Evolutionary conservation across 2,329 filamentous ascomycete species (phyloP), one percentile per base, ranked within the genome.

Genomic region (Scortechinia acanthostroma): DNA sequence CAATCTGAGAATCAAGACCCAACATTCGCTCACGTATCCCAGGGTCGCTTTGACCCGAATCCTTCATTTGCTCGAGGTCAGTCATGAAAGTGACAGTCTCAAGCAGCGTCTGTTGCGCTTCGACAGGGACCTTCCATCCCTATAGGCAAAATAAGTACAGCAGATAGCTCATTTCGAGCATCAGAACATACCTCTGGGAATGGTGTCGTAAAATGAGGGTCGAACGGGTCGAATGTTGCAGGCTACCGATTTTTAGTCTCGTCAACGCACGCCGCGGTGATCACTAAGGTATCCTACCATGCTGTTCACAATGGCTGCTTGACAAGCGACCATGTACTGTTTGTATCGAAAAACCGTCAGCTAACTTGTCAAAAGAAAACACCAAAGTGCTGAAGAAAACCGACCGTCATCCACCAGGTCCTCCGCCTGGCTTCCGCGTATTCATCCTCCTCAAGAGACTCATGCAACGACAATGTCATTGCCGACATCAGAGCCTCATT

Each of bases 361-460:
- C n/a, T 21, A 19, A 25, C 25, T 30, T 30, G 10, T 10, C 3
- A 21, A 17, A 13, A 5, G 15, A 14, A n/a, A 35, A 45, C 17
- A 48, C 35, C 5, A 10, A 6, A 30, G 15, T 20, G 19, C 16
- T 37, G 19, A 2, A 21, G 5, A 21, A 43, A 35, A 50, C 63
- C 30, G 50, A 67, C 65, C 16, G 71, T 74, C 68, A 74, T 74
- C 72, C 72, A 76, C 71, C 71, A 76, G 4, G 66, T 61, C 22
- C 71, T 61, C 22, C 69, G 59, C 50, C 64, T 65, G 13, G 68
- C 68, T 50, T 76, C 71, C 1, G 65, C 56, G 48, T 61, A 71
- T 30, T 57, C 54, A 35, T 68, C 64, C 23, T 68, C 61, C 4
- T 57, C 55, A 3, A 61, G 57, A 3, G 52, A 58, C 14, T 54